Conservation (phyloP, 1,139 yeast genomes). For the Suhomyces wounanorum region DNA sequence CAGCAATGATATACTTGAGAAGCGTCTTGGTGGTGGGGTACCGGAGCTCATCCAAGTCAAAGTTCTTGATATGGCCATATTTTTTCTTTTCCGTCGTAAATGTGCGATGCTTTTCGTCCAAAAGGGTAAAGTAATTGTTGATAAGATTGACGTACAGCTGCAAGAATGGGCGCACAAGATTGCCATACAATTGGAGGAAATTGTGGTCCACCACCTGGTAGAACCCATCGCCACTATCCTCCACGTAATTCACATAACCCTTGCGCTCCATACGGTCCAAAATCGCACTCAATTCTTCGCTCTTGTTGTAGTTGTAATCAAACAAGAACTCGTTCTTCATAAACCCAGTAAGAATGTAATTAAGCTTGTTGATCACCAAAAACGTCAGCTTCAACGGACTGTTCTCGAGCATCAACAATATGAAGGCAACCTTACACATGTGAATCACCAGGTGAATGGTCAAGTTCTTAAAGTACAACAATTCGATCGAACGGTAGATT, state of each 20-base stretch:
- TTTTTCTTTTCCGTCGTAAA: constrained; percentile 8
- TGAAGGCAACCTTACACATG: constrained; percentile 38
- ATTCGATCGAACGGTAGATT: constrained; percentile 41
- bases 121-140: constrained; percentile 20
- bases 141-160: constrained; percentile 41
- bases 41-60: constrained; percentile 22
- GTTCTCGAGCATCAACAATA: constrained; percentile 22
- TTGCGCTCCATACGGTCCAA: constrained; percentile 29
- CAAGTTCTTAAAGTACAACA: constrained; percentile 47
- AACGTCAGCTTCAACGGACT: constrained; percentile 18
- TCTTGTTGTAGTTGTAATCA: constrained; percentile 41
- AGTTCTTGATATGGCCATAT: constrained; percentile 8
- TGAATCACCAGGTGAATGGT: constrained; percentile 44
- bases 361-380: constrained; percentile 29
- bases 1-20: constrained; percentile 24
- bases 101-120: constrained; percentile 5
- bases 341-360: constrained; percentile 41
- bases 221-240: constrained; percentile 17
- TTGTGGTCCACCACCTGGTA: constrained; percentile 28
- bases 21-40: constrained; percentile 45
- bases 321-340: constrained; percentile 48
- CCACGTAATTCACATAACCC: constrained; percentile 17
- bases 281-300: constrained; percentile 33
- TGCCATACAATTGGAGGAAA: constrained; percentile 29
- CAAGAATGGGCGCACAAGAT: constrained; percentile 42